These are phyloP conservation scores for Beauveria rudraprayagi DNA, from an alignment of 2,329 filamentous ascomycete species.

Conservation along the genomic window DNA sequence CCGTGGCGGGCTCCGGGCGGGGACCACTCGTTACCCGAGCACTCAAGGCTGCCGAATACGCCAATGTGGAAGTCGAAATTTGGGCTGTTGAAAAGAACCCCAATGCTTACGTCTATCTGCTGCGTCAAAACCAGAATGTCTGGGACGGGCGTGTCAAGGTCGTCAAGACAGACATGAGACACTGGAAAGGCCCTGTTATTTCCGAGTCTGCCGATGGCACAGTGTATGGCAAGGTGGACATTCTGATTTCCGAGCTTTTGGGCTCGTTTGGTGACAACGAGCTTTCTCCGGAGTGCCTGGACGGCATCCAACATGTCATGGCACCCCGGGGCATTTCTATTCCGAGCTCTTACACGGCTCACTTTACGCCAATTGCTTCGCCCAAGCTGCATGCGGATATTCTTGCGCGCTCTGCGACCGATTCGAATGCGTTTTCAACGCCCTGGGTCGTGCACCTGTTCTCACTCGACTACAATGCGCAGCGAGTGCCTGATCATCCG, in stretches of 20 bases:
- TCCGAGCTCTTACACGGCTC: conserved; percentile 85
- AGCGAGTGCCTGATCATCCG: conserved; percentile 46
- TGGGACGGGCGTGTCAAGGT: conserved; percentile 79
- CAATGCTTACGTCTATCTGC: conserved; percentile 88
- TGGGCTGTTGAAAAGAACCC: conserved; percentile 98
- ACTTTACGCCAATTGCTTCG: conserved; percentile 83
- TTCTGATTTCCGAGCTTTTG: conserved; percentile 86
- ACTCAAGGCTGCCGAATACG: conserved; percentile 66
- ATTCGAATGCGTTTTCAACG: conserved; percentile 72
- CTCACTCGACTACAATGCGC: conserved; percentile 77
- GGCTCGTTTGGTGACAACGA: conserved; percentile 97
- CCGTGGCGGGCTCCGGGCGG: conserved; percentile 86
- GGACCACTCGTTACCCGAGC: conserved; percentile 87
- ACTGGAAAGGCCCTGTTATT: conserved; percentile 75
- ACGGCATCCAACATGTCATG: conserved; percentile 91
- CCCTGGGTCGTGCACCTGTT: conserved; percentile 94
- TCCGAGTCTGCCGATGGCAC: conserved; percentile 35
- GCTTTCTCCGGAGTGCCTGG: conserved; percentile 89
- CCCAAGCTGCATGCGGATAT: conserved; percentile 83
- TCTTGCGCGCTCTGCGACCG: conserved; percentile 48
- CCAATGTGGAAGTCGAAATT: conserved; percentile 71
- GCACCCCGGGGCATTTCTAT: conserved; percentile 82
- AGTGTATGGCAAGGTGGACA: conserved; percentile 67
- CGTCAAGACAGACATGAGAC: conserved; percentile 94
- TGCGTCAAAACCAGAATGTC: conserved; percentile 73